Conservation (phyloP, 2,329 filamentous ascomycete species). For the Curvularia sp. region DNA sequence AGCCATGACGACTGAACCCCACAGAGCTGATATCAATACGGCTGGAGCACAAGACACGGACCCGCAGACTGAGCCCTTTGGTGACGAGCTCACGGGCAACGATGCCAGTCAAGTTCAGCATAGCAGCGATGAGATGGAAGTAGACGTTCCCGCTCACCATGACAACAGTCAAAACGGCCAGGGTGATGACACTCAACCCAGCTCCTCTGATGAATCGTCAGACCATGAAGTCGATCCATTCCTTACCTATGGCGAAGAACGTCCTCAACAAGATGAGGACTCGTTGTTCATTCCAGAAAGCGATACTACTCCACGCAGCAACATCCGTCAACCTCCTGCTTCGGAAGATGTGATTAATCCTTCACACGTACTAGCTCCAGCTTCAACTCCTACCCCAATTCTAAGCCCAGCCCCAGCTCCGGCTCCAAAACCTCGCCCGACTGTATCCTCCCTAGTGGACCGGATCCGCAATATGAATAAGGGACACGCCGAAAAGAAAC, state of each 20-base stretch:
- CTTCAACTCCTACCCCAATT: background rate
- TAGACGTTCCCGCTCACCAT: background rate
- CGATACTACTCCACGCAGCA: background rate
- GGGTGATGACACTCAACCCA: background rate
- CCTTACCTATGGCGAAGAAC: background rate
- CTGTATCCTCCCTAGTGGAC: background rate
- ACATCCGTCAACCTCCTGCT: background rate
- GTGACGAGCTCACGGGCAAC: background rate
- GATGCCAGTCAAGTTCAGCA: background rate
- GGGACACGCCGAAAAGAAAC: slow-evolving; percentile 11
- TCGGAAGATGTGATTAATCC: background rate
- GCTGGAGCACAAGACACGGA: slow-evolving; percentile 5
- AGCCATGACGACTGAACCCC: slow-evolving; percentile 8
- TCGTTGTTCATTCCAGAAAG: slow-evolving; percentile 28
- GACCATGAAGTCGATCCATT: background rate
- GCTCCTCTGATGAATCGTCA: background rate
- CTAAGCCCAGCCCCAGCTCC: slow-evolving; percentile 1
- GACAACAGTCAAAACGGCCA: background rate
- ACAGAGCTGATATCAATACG: slow-evolving; percentile 1
- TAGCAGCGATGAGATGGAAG: background rate
- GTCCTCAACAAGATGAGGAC: slow-evolving; percentile 3
- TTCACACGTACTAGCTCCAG: background rate
- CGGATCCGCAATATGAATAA: slow-evolving; percentile 24
- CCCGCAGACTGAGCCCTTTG: background rate
- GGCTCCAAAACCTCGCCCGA: background rate